These are phyloP conservation scores for Erucastrum elatum DNA, from an alignment of 345 rosid species.

Conservation along the genomic window DNA sequence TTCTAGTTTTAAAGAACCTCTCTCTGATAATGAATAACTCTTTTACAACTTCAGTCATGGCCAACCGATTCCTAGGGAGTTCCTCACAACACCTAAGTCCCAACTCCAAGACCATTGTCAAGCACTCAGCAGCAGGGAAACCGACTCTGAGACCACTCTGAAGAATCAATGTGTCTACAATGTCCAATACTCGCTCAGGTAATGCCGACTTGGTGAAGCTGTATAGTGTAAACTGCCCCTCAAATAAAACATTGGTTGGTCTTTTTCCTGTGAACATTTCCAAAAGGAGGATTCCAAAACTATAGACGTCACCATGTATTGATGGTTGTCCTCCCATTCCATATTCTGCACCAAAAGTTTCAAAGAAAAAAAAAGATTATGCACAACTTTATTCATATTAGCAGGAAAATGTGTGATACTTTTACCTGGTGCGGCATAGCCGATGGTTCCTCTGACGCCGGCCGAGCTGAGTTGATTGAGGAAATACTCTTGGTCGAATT, in stretches of 20 bases:
- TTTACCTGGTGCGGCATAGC: conserved; percentile 6
- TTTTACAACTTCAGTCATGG: background rate
- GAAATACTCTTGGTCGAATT: background rate
- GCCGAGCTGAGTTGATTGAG: background rate
- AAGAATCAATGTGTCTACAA: background rate
- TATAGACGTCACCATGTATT: conserved; percentile 3
- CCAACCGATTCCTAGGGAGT: background rate
- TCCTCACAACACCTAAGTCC: background rate
- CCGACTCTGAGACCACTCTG: background rate
- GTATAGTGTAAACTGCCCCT: background rate
- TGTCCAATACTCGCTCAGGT: background rate
- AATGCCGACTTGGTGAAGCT: background rate
- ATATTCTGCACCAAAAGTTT: background rate
- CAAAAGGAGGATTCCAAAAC: background rate
- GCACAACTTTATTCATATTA: background rate
- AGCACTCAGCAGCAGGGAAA: background rate
- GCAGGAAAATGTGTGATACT: background rate
- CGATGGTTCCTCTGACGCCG: background rate
- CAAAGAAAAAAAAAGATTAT: background rate
- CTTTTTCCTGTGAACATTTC: background rate
- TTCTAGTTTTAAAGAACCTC: background rate
- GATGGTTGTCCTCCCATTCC: background rate
- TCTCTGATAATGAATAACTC: background rate
- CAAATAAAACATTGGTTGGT: background rate
- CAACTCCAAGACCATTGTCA: background rate